Evolutionary conservation across 2,329 filamentous ascomycete species (phyloP).

Genomic region (Monilinia fructigena): DNA sequence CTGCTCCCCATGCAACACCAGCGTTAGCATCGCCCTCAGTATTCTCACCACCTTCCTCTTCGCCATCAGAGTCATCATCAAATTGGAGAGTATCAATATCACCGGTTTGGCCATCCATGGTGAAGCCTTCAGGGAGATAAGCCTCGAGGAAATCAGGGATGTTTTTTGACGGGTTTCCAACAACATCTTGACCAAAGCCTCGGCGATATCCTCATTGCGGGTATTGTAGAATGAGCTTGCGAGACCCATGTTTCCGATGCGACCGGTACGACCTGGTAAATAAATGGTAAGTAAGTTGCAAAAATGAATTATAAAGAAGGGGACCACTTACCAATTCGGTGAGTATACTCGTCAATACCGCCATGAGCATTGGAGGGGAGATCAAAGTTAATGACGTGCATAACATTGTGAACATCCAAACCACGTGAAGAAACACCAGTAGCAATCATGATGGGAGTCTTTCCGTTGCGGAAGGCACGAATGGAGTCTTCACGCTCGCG

Average conservation of each 20-base stretch:
- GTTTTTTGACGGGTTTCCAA: constrained; percentile 71
- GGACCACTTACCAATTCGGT: constrained; percentile 74
- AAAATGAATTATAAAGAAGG: not conserved
- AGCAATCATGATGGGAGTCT: constrained; percentile 75
- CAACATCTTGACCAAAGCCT: constrained; percentile 75
- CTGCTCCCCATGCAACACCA: constrained; percentile 10
- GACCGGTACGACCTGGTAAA: constrained; percentile 75
- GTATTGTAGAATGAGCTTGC: constrained; percentile 90
- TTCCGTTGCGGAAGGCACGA: constrained; percentile 76
- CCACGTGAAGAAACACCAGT: constrained; percentile 83
- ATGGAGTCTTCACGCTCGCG: constrained; percentile 88
- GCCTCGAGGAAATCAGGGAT: constrained; percentile 78
- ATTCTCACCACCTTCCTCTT: constrained; percentile 49
- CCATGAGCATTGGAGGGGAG: constrained; percentile 71
- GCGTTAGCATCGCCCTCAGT: constrained; percentile 21
- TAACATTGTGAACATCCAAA: constrained; percentile 81
- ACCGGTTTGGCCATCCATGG: constrained; percentile 31
- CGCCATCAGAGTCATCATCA: constrained; percentile 59
- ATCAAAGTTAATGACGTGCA: constrained; percentile 93
- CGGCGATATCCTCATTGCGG: constrained; percentile 68
- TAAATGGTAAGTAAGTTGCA: constrained; percentile 26
- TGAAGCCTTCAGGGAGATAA: constrained; percentile 57
- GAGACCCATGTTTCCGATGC: constrained; percentile 82
- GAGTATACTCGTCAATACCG: constrained; percentile 91
- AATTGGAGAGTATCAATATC: constrained; percentile 41